Base-by-base conservation (phyloP, 495 filamentous ascomycete species). In the Evernia prunastri region DNA sequence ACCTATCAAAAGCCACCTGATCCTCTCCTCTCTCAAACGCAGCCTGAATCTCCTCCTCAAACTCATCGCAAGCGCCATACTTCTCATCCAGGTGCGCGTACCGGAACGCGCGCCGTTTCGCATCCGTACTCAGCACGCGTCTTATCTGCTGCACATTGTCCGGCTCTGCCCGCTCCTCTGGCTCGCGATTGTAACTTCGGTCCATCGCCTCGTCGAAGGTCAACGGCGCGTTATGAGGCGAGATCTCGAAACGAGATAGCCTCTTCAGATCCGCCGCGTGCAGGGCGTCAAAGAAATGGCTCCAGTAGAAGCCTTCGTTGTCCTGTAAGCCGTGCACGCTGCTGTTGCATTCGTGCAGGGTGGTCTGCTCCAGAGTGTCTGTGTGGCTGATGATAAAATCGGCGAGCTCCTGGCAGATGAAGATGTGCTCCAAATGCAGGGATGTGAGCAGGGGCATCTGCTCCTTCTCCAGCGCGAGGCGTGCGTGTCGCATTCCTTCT, bases 261-360 rank as follows among this genome's bases (percentile, higher is more conserved):
- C 15, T 11, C 23, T 29, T 45, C n/a, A 23, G 37, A 37, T 25
- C 47, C 13, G 63, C 47, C 31, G 42, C 49, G 18, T 33, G 58
- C 31, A 68, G 37, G 56, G 65, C 59, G 29, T 60, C 66, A 27
- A 54, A 58, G 12, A 60, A 57, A 33, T 60, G 65, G 31, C 59
- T 62, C 43, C 39, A 45, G 17, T 27, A 54, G 47, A 43, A 66
- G 31, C 18, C 39, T n/a, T 18, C 37, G 29, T 40, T 58, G 9
- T 36, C 37, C 20, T 29, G 33, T 25, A 36, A 27, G 56, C n/a
- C 27, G 4, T 36, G 25, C 11, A 27, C 23, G n/a, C 47, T 51
- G 47, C 47, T 27, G 56, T 11, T 23, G 23, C 56, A 58, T 29
- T 58, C 37, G 20, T 40, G 56, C 17, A 58, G 20, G 33, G 29